Evolutionary conservation across 495 filamentous ascomycete species (phyloP), one percentile per base, ranked within the genome.

Genomic region (Pseudomonodictys pantanalensis): DNA sequence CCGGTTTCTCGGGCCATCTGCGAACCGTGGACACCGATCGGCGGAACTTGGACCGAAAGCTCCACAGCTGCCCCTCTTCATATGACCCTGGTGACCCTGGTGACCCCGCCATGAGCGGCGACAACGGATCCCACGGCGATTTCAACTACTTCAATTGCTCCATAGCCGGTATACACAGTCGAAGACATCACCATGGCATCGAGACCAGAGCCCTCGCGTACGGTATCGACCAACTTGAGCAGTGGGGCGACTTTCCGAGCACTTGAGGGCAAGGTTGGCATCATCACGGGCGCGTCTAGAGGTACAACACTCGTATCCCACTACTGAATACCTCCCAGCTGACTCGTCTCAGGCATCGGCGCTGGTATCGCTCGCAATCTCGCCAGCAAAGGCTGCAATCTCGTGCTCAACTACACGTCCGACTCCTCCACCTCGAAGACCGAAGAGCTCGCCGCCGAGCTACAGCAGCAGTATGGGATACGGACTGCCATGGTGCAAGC

Each of bases 351-450:
- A 95, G 91, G 91, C 62, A 95, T 96, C 68, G 91, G 91, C 47
- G 87, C 84, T 55, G 86, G 88, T n/a, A 90, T 92, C 64, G 86
- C 84, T 33, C 80, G 79, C 47, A 92, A 93, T 65, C 71, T 76
- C 28, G 73, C 73, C 45, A 60, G 56, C 55, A 76, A 76, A 69
- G 73, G 60, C 72, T 84, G 51, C 77, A 79, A 69, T 44, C 68
- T 57, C 58, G 64, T 43, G 70, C 82, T 52, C 52, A 79, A 73
- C 60, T 74, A 70, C 64, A 76, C 72, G 17, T 73, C 72, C 28
- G 68, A 73, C 20, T 69, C 66, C 1, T 74, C 72, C 18, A 67
- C 68, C 10, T 58, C 68, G 8, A 73, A 76, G 65, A 69, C 71
- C 62, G 53, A 64, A 5, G 64, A 75, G 2, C 73, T 86, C 50